Base-by-base conservation (phyloP, 306 rosid species). In the Calophaca sinica region DNA sequence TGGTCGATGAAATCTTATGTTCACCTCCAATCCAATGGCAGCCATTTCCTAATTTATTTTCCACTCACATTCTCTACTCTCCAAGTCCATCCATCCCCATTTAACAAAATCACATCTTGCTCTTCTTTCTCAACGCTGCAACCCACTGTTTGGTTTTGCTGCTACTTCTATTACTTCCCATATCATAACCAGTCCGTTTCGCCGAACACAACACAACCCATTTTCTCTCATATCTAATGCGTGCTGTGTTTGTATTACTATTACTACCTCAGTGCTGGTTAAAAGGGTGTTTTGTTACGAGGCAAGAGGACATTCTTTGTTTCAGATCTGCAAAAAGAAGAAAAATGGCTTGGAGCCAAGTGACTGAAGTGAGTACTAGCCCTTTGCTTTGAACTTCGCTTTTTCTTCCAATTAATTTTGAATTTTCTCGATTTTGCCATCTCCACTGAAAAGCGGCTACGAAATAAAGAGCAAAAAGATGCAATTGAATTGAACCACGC, bases 291-390 rank as follows among this genome's bases (percentile, higher is more conserved):
- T 50, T 32, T 31, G 42, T 59, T 60, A 4, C 61, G 12, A 35
- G 7, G 54, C 29, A 76, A 79, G 69, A 79, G 53, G 54, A 60
- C 83, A 11, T 76, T 1, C 2, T 42, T 42, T 46, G 2, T 55
- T 9, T 68, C 85, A 84, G 97, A 90, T 92, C 96, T 92, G 81
- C 60, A 60, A 63, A 81, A 12, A 80, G 5, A 29, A 31, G 13
- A n/a, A n/a, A n/a, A n/a, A 13, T 67, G 80, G 79, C 75, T 73
- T 85, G 39, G 55, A 64, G 51, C 68, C 36, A 78, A 62, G 77
- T 79, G 62, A 66, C 54, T 50, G 5, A 78, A 62, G 77, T 79
- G 62, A 66, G 59, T 50, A 8, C 26, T 20, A 28, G 6, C 50
- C 52, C 62, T 62, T 68, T 48, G 49, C 42, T 59, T 77, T 69